These are phyloP conservation scores for Phaseolus lunatus DNA, from an alignment of 306 rosid species.

Conservation along the genomic window DNA sequence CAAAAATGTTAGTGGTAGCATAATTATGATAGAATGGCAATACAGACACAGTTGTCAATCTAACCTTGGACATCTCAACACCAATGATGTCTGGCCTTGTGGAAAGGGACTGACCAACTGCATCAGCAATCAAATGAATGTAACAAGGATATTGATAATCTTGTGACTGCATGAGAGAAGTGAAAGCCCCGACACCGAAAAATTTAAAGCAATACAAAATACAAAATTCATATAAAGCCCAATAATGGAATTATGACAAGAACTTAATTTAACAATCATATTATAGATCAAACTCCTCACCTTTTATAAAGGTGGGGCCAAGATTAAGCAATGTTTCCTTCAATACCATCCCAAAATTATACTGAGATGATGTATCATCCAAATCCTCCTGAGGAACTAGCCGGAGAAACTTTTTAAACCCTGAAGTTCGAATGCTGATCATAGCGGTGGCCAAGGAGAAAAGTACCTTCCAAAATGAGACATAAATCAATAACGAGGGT, in stretches of 20 bases:
- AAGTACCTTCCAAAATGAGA: conserved; percentile 69
- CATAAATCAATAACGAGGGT: conserved; percentile 43
- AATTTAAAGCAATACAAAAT: conserved; percentile 38
- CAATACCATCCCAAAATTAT: conserved; percentile 75
- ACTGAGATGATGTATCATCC: conserved; percentile 64
- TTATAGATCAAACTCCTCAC: conserved; percentile 52
- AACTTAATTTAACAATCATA: conserved; percentile 28
- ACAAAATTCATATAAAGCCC: conserved; percentile 31
- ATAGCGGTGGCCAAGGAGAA: conserved; percentile 80
- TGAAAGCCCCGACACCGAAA: conserved; percentile 43
- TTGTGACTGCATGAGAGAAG: conserved; percentile 55
- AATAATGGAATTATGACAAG: conserved; percentile 16
- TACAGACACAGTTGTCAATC: conserved; percentile 36
- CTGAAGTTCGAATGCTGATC: conserved; percentile 72
- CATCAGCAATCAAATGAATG: conserved; percentile 72
- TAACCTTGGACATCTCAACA: conserved; percentile 89
- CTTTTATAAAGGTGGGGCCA: conserved; percentile 98
- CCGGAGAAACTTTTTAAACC: conserved; percentile 56
- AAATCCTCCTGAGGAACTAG: conserved; percentile 50
- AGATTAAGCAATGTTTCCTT: conserved; percentile 89
- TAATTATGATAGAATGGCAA: conserved; percentile 22
- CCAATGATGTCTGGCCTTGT: conserved; percentile 99
- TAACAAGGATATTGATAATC: conserved; percentile 61
- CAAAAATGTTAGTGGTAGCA: conserved; percentile 35
- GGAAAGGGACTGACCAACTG: conserved; percentile 99